Conservation (phyloP, 2,329 filamentous ascomycete genomes). For the Dactylellina leptospora region DNA sequence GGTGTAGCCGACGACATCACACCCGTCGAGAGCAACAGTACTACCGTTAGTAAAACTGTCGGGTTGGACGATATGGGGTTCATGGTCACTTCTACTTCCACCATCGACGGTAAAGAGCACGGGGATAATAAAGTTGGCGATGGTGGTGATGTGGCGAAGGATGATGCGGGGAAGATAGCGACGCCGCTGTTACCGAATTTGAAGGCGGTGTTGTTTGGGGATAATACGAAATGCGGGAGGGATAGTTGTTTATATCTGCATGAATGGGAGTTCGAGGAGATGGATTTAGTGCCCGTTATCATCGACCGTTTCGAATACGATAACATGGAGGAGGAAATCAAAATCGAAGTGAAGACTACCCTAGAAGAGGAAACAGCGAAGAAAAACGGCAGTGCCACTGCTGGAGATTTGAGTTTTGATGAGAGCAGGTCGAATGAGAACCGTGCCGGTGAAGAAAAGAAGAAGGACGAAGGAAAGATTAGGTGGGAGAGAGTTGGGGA, state of each 20-base stretch:
- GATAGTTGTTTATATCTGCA: conserved; percentile 46
- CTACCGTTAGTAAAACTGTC: neutral
- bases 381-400: neutral
- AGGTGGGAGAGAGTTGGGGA: neutral
- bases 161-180: neutral
- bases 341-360: conserved; percentile 8
- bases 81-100: neutral
- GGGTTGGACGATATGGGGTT: neutral
- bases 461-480: neutral
- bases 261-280: conserved; percentile 50
- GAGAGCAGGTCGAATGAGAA: neutral
- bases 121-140: neutral
- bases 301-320: conserved; percentile 30
- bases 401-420: neutral
- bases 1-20: conserved; percentile 18
- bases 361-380: neutral
- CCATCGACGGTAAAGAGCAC: neutral
- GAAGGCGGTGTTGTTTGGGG: conserved; percentile 27
- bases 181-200: conserved; percentile 32
- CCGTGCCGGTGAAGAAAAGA: neutral
- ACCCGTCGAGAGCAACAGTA: neutral
- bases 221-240: conserved; percentile 47
- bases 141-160: neutral
- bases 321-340: neutral
- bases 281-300: conserved; percentile 43